These are phyloP conservation scores for Zymoseptoria crescenta DNA, from an alignment of 2,329 filamentous ascomycete genomes.

Conservation along the genomic window DNA sequence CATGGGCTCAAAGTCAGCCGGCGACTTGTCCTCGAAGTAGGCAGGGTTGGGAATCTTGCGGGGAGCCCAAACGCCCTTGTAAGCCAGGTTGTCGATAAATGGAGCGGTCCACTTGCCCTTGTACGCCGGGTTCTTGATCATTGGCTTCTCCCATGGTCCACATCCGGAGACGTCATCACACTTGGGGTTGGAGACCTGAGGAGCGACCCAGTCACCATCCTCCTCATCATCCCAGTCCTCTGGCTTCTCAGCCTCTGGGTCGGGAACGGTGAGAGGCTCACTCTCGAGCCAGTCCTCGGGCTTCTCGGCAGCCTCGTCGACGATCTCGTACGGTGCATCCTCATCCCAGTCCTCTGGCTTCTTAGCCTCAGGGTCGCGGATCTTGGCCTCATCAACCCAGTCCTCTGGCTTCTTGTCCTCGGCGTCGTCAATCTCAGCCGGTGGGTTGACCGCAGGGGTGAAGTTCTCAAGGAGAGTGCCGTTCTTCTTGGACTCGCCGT, in stretches of 20 bases:
- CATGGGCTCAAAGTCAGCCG: constrained; percentile 95
- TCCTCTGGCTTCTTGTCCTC: constrained; percentile 89
- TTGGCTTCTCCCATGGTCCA: constrained; percentile 82
- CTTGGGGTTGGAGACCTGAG: constrained; percentile 90
- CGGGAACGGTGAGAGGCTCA: constrained; percentile 72
- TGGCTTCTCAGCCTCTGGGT: constrained; percentile 94
- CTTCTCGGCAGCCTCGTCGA: constrained; percentile 83
- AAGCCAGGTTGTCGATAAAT: constrained; percentile 90
- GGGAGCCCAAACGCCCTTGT: constrained; percentile 93
- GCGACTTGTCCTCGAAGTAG: constrained; percentile 95
- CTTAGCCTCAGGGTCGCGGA: constrained; percentile 81
- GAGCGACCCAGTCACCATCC: constrained; percentile 93
- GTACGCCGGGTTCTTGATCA: constrained; percentile 91
- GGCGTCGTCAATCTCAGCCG: constrained; percentile 87
- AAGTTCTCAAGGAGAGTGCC: constrained; percentile 94
- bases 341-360: constrained; percentile 99
- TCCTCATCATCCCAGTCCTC: constrained; percentile 99
- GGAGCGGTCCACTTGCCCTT: constrained; percentile 98
- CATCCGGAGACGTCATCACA: constrained; percentile 89
- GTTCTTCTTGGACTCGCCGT: constrained; percentile 79
- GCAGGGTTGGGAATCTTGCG: constrained; percentile 94
- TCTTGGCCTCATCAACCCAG: constrained; percentile 92
- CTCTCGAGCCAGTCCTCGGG: constrained; percentile 95
- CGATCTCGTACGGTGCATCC: constrained; percentile 92
- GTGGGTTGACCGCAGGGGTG: constrained; percentile 83